Percentiles rank a stretch among this genome's conserved stretches.
Conservation (phyloP, 2,329 filamentous ascomycete genomes). For the Bipolaris oryzae region DNA sequence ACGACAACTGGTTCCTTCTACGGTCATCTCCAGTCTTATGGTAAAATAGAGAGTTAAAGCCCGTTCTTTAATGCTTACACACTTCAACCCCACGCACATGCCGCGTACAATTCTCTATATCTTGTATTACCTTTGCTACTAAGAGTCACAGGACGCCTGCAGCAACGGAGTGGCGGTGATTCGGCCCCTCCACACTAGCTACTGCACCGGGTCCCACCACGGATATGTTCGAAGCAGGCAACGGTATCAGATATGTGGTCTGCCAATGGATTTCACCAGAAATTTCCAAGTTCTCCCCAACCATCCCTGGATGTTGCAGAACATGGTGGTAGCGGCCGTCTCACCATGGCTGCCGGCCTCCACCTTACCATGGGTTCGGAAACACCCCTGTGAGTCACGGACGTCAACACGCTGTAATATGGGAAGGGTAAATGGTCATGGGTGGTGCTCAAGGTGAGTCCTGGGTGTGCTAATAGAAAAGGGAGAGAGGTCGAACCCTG, state of each 20-base stretch:
- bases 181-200: constrained; percentile 18
- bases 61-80: constrained; percentile 8
- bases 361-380: constrained; percentile 27
- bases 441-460: constrained; percentile 10
- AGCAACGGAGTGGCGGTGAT: constrained; percentile 23
- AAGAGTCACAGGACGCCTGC: constrained; percentile 21
- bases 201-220: constrained; percentile 15
- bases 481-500: constrained; percentile 1
- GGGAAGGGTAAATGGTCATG: constrained; percentile 14
- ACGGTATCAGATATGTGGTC: constrained; percentile 20
- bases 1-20: constrained; percentile 3
- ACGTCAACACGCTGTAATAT: constrained; percentile 21
- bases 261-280: constrained; percentile 9
- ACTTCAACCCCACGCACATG: constrained; percentile 7
- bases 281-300: constrained; percentile 14
- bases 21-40: constrained; percentile 4
- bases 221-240: constrained; percentile 41
- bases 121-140: constrained; percentile 16
- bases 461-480: constrained; percentile 10
- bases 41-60: constrained; percentile 11
- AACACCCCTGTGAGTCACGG: constrained; percentile 40
- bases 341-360: constrained; percentile 23
- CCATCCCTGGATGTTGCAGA: constrained; percentile 27
- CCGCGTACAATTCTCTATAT: constrained; percentile 3
- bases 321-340: constrained; percentile 29